Percentiles rank a stretch among this genome's conserved stretches.
These are phyloP conservation scores for Nigrospora sphaerica DNA, from an alignment of 2,329 filamentous ascomycete genomes.

Conservation along the genomic window DNA sequence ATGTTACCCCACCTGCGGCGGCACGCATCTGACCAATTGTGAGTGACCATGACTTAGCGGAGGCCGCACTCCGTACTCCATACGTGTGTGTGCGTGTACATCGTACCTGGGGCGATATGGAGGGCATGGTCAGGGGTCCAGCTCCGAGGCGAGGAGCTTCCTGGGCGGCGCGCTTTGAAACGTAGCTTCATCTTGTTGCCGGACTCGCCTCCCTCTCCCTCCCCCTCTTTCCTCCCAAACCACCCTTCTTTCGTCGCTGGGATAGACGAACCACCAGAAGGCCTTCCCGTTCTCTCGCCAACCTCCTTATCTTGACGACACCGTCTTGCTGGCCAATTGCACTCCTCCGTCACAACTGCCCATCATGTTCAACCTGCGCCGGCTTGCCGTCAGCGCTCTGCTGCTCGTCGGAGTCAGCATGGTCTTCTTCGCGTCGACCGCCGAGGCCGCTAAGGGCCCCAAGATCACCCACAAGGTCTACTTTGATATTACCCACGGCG, in stretches of 20 bases:
- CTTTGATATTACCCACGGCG: conserved; percentile 77
- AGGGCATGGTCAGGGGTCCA: neutral
- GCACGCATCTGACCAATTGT: too few relatives aligned
- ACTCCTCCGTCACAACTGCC: conserved; percentile 5
- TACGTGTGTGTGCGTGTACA: too few relatives aligned
- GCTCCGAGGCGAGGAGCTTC: too few relatives aligned
- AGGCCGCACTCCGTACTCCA: too few relatives aligned
- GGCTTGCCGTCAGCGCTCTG: conserved; percentile 63
- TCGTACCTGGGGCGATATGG: neutral
- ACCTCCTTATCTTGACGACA: conserved; percentile 3
- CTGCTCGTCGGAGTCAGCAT: conserved; percentile 70
- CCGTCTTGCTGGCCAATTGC: neutral
- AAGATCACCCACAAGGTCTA: conserved; percentile 96
- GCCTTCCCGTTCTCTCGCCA: neutral
- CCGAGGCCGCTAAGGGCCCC: conserved; percentile 73
- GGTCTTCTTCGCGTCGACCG: conserved; percentile 68
- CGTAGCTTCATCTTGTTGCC: conserved; percentile 2
- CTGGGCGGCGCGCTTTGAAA: neutral
- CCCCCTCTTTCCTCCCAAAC: neutral
- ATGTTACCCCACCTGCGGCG: too few relatives aligned
- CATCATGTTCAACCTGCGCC: conserved; percentile 70
- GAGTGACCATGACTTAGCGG: too few relatives aligned
- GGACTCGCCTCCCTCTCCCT: neutral
- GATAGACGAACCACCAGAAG: neutral
- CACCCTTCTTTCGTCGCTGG: conserved; percentile 1